phyloP scores from a whole-genome alignment of 768 basidiomycete genomes.

The Hortiboletus flavorubellus region DNA sequence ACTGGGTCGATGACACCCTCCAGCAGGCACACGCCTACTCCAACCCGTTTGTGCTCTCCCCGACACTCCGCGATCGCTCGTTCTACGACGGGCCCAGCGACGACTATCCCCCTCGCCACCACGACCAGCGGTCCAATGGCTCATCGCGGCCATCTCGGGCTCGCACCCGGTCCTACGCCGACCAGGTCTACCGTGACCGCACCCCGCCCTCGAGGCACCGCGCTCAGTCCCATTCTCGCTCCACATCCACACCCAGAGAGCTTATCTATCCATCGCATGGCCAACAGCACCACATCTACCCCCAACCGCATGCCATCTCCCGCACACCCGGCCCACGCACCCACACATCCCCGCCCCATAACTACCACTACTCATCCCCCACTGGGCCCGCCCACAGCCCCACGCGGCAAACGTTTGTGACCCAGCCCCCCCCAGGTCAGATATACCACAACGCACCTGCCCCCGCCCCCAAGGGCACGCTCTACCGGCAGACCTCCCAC shows the following conservation, averaged over 20 bases:
- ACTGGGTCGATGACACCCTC: conserved; percentile 48
- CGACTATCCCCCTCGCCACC: background rate
- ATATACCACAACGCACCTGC: conserved; percentile 18
- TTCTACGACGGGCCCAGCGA: conserved; percentile 23
- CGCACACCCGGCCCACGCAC: conserved; percentile 17
- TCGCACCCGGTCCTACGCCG: conserved; percentile 23
- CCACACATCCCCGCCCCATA: conserved; percentile 18
- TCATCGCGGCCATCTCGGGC: conserved; percentile 25
- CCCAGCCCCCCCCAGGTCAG: conserved; percentile 30
- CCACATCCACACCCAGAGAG: conserved; percentile 16
- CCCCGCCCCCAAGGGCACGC: conserved; percentile 16
- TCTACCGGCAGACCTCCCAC: conserved; percentile 17
- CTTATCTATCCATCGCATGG: conserved; percentile 13
- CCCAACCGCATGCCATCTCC: conserved; percentile 12
- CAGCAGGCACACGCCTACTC: conserved; percentile 26
- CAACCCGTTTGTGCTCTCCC: conserved; percentile 30
- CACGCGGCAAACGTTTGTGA: conserved; percentile 14
- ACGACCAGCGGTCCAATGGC: conserved; percentile 19
- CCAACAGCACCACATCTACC: conserved; percentile 13
- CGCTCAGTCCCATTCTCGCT: conserved; percentile 25
- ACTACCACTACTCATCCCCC: conserved; percentile 18
- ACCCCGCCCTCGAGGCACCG: conserved; percentile 17
- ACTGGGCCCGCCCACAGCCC: conserved; percentile 9
- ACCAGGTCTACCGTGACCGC: conserved; percentile 21
- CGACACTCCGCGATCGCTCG: conserved; percentile 28